These are phyloP conservation scores for Coniella lustricola DNA, from an alignment of 2,329 filamentous ascomycete species.

Conservation along the genomic window DNA sequence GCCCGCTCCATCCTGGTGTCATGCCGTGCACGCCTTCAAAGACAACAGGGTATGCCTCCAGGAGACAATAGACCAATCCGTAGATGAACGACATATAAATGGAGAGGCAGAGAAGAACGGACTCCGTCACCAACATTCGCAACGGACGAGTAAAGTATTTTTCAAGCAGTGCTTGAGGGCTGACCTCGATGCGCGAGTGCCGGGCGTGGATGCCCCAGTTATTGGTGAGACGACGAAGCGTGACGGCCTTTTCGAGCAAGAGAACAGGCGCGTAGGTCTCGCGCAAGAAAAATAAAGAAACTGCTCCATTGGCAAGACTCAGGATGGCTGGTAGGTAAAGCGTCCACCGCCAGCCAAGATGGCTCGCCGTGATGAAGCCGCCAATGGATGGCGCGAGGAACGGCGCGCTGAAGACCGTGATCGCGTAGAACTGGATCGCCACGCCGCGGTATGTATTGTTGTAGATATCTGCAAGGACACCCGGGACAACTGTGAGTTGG, in stretches of 20 bases:
- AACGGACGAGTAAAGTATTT: constrained; percentile 20
- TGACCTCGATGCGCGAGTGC: constrained; percentile 6
- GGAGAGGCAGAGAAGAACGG: constrained; percentile 43
- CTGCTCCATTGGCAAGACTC: constrained; percentile 1
- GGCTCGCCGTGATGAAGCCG: constrained; percentile 6
- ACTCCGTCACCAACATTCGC: constrained; percentile 39
- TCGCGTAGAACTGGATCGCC: constrained; percentile 10
- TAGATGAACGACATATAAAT: constrained; percentile 16
- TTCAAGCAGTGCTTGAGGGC: constrained; percentile 13
- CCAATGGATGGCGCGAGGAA: constrained; percentile 8
- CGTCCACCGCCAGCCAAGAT: constrained; percentile 9
- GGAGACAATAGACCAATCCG: constrained; percentile 12
- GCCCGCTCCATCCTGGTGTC: constrained; percentile 21
- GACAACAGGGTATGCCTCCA: constrained; percentile 15
- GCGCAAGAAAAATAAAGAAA: constrained; percentile 6
- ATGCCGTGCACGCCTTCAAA: constrained; percentile 25
- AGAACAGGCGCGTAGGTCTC: constrained; percentile 11
- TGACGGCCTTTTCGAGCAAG: constrained; percentile 3
- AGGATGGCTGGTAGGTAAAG: constrained; percentile 9
- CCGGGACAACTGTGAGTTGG: constrained; percentile 12
- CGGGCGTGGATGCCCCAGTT: constrained; percentile 12
- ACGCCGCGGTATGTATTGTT: constrained; percentile 11
- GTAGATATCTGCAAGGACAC: constrained; percentile 8
- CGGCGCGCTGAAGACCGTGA: constrained; percentile 11
- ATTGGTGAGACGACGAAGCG: constrained; percentile 19